A percentile compares a stretch with the other conserved stretches of the same genome.
phyloP scores from a whole-genome alignment of 495 filamentous ascomycete species.

The Zalerion maritima region DNA sequence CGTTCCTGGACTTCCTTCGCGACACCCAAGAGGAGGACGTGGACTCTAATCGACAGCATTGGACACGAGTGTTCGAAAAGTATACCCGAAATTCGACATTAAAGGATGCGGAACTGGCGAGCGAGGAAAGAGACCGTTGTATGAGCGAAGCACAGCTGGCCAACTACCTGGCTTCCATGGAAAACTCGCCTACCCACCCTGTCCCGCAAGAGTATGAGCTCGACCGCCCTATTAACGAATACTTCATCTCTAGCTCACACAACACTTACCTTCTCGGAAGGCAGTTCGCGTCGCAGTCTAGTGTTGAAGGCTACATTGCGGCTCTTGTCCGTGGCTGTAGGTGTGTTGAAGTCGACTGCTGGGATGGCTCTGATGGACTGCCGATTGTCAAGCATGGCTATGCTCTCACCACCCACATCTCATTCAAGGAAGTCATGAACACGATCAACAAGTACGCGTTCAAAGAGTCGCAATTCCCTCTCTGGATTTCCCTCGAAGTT shows the following conservation, averaged over 20 bases:
- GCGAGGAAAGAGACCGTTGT: slow-evolving; percentile 28
- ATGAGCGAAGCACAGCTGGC: slow-evolving; percentile 68
- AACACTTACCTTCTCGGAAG: slow-evolving; percentile 92
- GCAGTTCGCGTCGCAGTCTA: slow-evolving; percentile 78
- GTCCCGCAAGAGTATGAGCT: slow-evolving; percentile 43
- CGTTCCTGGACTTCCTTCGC: slow-evolving; percentile 65
- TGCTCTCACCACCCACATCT: slow-evolving; percentile 74
- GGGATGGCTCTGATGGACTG: slow-evolving; percentile 77
- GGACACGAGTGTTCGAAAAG: slow-evolving; percentile 61
- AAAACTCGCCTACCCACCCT: slow-evolving; percentile 48
- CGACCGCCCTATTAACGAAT: slow-evolving; percentile 83
- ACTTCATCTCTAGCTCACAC: slow-evolving; percentile 96
- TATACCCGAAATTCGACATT: slow-evolving; percentile 43
- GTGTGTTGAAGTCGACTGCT: slow-evolving; percentile 94
- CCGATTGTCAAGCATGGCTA: slow-evolving; percentile 81
- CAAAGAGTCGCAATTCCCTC: slow-evolving; percentile 59
- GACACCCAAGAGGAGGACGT: slow-evolving; percentile 64
- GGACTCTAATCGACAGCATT: slow-evolving; percentile 44
- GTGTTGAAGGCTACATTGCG: slow-evolving; percentile 83
- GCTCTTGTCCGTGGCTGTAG: slow-evolving; percentile 82
- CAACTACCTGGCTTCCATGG: slow-evolving; percentile 58
- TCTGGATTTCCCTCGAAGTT: slow-evolving; percentile 90
- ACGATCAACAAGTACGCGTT: slow-evolving; percentile 93
- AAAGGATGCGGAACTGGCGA: slow-evolving; percentile 16
- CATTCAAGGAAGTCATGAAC: slow-evolving; percentile 77